Conservation (phyloP, 139 green algal species). For the Volvox africanus region DNA sequence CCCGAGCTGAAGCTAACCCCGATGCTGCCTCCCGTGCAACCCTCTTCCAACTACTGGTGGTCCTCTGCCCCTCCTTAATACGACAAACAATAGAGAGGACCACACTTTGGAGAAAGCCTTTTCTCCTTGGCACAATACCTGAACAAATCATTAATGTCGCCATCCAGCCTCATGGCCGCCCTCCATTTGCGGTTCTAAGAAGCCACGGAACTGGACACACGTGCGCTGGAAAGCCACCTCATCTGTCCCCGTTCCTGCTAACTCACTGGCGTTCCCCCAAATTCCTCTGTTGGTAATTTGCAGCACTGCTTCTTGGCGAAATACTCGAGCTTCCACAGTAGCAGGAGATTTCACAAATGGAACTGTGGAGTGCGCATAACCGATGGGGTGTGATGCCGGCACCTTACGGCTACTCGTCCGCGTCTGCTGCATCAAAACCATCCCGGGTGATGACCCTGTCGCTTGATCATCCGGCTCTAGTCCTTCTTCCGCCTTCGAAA, state of each 20-base stretch:
- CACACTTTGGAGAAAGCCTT: too few species aligned
- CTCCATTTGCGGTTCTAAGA: slow-evolving; percentile 34
- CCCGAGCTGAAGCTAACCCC: too few species aligned
- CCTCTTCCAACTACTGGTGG: too few species aligned
- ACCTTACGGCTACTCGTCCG: neutral
- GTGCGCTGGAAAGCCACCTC: neutral
- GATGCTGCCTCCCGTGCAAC: too few species aligned
- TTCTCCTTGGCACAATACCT: neutral
- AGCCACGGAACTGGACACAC: slow-evolving; percentile 18
- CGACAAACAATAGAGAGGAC: too few species aligned
- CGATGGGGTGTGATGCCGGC: neutral
- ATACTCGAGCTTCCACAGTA: neutral
- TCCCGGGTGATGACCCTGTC: too few species aligned
- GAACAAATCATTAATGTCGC: slow-evolving; percentile 3
- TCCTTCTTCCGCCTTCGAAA: too few species aligned
- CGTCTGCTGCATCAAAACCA: neutral
- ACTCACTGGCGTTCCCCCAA: neutral
- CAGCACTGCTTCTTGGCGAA: neutral
- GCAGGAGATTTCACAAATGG: neutral
- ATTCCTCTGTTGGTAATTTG: neutral
- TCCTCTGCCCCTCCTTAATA: too few species aligned
- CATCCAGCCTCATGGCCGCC: slow-evolving; percentile 27
- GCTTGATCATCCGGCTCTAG: too few species aligned
- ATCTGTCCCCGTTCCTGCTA: neutral
- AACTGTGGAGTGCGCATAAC: neutral